phyloP scores from a whole-genome alignment of 2,329 filamentous ascomycete species.

The Exophiala oligosperma region DNA sequence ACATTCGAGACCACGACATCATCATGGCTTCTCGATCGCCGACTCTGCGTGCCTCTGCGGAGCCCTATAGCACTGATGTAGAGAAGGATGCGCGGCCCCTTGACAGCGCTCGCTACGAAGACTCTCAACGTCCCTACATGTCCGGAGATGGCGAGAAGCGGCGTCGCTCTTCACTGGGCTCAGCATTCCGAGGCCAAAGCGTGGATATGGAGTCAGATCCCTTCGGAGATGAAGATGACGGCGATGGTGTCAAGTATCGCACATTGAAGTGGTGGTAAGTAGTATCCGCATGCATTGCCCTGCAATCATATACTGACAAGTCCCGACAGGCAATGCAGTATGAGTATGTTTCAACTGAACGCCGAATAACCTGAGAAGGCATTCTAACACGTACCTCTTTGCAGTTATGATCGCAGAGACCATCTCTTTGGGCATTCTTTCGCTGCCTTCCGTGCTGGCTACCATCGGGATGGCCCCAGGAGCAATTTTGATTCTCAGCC shows the following conservation, averaged over 20 bases:
- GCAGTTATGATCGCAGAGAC: slow-evolving; percentile 60
- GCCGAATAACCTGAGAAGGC: background rate
- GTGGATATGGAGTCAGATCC: slow-evolving; percentile 17
- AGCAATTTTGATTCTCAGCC: slow-evolving; percentile 52
- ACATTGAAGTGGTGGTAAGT: slow-evolving; percentile 26
- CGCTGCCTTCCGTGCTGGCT: slow-evolving; percentile 55
- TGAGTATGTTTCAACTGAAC: slow-evolving; percentile 10
- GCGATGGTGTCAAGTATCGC: slow-evolving; percentile 23
- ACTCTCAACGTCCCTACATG: background rate
- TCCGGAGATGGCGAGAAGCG: slow-evolving; percentile 2
- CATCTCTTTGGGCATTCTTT: slow-evolving; percentile 58
- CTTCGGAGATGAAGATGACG: slow-evolving; percentile 17
- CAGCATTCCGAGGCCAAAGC: slow-evolving; percentile 11
- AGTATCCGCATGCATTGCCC: background rate
- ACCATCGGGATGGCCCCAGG: slow-evolving; percentile 55
- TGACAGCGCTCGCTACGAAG: background rate
- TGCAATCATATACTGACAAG: background rate
- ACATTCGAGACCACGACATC: background rate
- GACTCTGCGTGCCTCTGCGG: slow-evolving; percentile 11
- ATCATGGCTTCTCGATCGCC: slow-evolving; percentile 15
- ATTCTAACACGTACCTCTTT: background rate
- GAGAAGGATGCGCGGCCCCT: slow-evolving; percentile 10
- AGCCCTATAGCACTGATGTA: slow-evolving; percentile 14
- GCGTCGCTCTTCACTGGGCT: slow-evolving; percentile 9
- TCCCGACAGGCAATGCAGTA: slow-evolving; percentile 19